Base-by-base conservation (phyloP, 345 rosid species). In the Eucalyptus regnans region DNA sequence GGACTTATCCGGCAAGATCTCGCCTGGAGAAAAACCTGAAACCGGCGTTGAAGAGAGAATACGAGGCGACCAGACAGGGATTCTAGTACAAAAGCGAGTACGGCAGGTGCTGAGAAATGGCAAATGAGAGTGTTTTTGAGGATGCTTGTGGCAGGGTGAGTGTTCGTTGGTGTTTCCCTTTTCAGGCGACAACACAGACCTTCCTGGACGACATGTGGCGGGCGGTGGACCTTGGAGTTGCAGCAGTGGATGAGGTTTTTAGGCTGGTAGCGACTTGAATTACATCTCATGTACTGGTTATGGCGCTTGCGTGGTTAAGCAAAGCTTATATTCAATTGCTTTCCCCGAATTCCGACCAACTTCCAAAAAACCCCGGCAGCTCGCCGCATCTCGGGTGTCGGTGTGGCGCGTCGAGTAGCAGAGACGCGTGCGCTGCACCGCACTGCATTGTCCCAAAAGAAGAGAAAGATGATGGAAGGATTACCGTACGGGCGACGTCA, bases 401-500 rank as follows among this genome's bases (percentile, higher is more conserved):
- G 15, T 10, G 15, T 10, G 84, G 84, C 14, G 1, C 5, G 29
- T 20, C 9, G 0, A 41, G 48, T 22, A 9, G 27, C 3, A 3
- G 16, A 20, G 48, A 0, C 0, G 27, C 8, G 8, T 16, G 46
- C 8, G 0, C 44, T 18, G 8, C 46, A 37, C 25, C 5, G 13
- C 23, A 9, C 7, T 41, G 13, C 23, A 9, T 18, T 41, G 22
- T 5, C 14, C 46, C 44, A 3, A 33, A 71, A 33, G 80, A 17
- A 33, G 80, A 68, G 80, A 68, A 33, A 33, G 44, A 71, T 33
- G 81, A 33, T 71, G 44, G 80, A 68, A 41, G 25, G 4, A 71
- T 33, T 1, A 0, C 4, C 0, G 4, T 33, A 71, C 4, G 1
- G 1, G 9, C 1, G 9, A 31, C 2, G 11, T 16, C 20, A 4